phyloP scores from a whole-genome alignment of 176 grass and related monocot species.

The Carex pumila region DNA sequence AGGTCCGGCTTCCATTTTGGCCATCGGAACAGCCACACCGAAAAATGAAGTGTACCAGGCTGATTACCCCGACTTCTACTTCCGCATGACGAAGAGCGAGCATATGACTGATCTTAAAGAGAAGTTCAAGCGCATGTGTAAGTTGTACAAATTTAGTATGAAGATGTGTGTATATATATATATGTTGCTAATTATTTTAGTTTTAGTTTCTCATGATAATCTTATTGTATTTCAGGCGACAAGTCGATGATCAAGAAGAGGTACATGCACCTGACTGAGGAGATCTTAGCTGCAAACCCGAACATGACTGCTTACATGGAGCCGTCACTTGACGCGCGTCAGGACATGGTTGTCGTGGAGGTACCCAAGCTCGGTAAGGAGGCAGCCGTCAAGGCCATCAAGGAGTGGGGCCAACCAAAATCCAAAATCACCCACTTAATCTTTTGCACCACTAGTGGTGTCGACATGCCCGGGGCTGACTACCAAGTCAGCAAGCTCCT shows the following conservation, averaged over 20 bases:
- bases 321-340: slow-evolving; percentile 15
- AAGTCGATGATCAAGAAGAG: slow-evolving; percentile 39
- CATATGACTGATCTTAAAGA: slow-evolving; percentile 22
- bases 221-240: slow-evolving; percentile 17
- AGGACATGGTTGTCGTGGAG: slow-evolving; percentile 2
- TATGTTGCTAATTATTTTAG: neutral
- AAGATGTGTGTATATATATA: neutral
- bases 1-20: slow-evolving; percentile 14
- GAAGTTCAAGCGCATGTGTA: slow-evolving; percentile 34
- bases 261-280: slow-evolving; percentile 24
- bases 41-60: slow-evolving; percentile 6
- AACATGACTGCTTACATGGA: slow-evolving; percentile 12
- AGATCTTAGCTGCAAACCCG: slow-evolving; percentile 8
- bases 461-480: slow-evolving; percentile 33
- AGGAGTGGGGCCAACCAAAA: slow-evolving; percentile 28
- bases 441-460: slow-evolving; percentile 27
- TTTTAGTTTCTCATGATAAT: neutral
- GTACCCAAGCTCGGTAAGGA: slow-evolving; percentile 20
- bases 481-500: slow-evolving; percentile 29
- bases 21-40: slow-evolving; percentile 24
- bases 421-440: slow-evolving; percentile 33
- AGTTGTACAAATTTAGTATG: neutral
- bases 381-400: slow-evolving; percentile 22
- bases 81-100: slow-evolving; percentile 27
- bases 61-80: slow-evolving; percentile 23